phyloP scores from a whole-genome alignment of 306 rosid genomes.

The Cicer yamashitae region DNA sequence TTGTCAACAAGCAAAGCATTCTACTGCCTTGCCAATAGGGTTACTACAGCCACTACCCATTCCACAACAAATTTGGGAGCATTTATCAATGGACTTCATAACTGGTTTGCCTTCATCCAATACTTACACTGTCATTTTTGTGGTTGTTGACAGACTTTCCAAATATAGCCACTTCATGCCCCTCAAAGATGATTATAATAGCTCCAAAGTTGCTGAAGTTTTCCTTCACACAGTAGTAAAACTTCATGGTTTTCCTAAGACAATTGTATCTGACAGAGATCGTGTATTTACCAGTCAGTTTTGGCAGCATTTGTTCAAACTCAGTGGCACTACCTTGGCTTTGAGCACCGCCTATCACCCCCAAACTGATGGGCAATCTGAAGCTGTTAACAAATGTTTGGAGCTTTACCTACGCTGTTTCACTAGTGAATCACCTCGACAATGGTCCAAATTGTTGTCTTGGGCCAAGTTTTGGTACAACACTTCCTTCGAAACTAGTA shows the following conservation, averaged over 20 bases:
- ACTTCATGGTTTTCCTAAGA: too few relatives aligned
- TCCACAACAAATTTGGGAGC: background rate
- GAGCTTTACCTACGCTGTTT: background rate
- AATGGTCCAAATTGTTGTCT: background rate
- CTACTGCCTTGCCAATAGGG: background rate
- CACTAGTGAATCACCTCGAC: background rate
- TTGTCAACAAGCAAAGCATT: background rate
- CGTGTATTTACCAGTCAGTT: too few relatives aligned
- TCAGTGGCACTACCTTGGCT: too few relatives aligned
- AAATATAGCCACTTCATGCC: background rate
- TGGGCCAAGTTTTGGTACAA: background rate
- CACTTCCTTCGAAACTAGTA: background rate
- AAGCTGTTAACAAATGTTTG: background rate
- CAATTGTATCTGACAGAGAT: too few relatives aligned
- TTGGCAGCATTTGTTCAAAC: too few relatives aligned
- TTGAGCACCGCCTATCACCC: too few relatives aligned
- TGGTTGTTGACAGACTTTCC: background rate
- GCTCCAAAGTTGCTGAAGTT: too few relatives aligned
- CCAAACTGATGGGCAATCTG: background rate
- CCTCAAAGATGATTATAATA: background rate
- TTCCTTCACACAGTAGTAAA: too few relatives aligned
- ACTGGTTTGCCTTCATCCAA: background rate
- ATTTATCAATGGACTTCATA: background rate
- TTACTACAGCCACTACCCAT: background rate
- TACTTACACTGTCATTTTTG: background rate